These are phyloP conservation scores for Daldinia sp. DNA, from an alignment of 2,329 filamentous ascomycete genomes.

Conservation along the genomic window DNA sequence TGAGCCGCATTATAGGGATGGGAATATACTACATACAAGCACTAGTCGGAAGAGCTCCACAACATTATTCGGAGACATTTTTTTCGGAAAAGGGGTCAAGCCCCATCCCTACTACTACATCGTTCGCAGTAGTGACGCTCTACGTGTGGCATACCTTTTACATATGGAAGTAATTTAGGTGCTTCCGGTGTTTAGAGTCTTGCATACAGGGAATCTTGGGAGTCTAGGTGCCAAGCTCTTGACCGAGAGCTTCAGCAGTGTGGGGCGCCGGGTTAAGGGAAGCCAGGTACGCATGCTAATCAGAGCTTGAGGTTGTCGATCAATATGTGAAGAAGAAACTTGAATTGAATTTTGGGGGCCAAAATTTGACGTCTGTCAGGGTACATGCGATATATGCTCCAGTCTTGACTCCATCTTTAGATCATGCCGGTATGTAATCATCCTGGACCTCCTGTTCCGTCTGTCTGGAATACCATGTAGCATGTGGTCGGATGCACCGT, in stretches of 20 bases:
- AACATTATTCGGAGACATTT: constrained; percentile 13
- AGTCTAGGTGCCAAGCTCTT: background rate
- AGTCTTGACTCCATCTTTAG: background rate
- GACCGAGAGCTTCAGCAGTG: constrained; percentile 23
- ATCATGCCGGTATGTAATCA: constrained; percentile 1
- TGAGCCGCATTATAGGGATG: constrained; percentile 29
- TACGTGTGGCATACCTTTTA: constrained; percentile 1
- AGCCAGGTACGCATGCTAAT: constrained; percentile 9
- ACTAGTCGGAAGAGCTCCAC: background rate
- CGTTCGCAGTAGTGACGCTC: background rate
- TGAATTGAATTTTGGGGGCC: background rate
- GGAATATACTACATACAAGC: background rate
- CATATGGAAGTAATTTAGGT: constrained; percentile 9
- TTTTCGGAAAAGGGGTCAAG: constrained; percentile 11
- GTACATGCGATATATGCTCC: background rate
- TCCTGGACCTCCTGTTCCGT: background rate
- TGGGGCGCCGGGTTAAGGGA: constrained; percentile 30
- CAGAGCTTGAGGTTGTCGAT: constrained; percentile 6
- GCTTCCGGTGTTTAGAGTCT: background rate
- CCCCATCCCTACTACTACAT: constrained; percentile 9
- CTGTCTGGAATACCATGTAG: constrained; percentile 4
- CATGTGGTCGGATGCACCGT: background rate
- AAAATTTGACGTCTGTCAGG: constrained; percentile 8
- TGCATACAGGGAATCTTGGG: background rate
- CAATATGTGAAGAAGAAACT: constrained; percentile 11